Conservation (phyloP, 1,284 basidiomycete species). For the Ganoderma meredithae region DNA sequence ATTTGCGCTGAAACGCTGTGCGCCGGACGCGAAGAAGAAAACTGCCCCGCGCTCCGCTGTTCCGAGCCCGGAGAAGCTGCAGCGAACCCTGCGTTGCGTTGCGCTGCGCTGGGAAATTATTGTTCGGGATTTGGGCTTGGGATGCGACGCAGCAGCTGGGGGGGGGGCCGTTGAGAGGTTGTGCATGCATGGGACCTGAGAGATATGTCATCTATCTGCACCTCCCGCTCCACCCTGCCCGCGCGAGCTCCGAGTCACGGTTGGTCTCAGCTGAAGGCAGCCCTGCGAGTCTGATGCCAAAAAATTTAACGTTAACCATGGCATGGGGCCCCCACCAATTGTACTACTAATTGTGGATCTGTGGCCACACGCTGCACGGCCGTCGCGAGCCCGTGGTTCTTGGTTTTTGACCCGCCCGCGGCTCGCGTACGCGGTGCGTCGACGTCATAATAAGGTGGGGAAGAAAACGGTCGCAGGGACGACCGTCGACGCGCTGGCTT, state of each 20-base stretch:
- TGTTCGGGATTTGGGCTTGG: background rate
- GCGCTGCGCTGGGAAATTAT: background rate
- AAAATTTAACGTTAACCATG: background rate
- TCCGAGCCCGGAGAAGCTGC: background rate
- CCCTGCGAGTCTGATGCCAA: background rate
- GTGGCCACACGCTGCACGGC: slow-evolving; percentile 1
- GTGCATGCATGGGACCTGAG: background rate
- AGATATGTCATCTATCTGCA: background rate
- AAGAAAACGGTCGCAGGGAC: background rate
- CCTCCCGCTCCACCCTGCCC: background rate
- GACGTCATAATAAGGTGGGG: slow-evolving; percentile 5
- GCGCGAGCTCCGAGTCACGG: background rate
- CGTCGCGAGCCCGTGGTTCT: background rate
- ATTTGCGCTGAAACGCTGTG: slow-evolving; percentile 7
- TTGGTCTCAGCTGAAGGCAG: background rate
- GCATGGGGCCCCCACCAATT: background rate
- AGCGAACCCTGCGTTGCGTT: background rate
- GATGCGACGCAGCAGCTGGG: background rate
- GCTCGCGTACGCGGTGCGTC: background rate
- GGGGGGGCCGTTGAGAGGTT: background rate
- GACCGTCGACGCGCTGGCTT: background rate
- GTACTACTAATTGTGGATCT: background rate
- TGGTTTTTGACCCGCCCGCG: background rate
- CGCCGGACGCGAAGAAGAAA: background rate
- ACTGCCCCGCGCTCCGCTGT: slow-evolving; percentile 2